phyloP scores from a whole-genome alignment of 306 rosid genomes.

The Cicer arietinum region DNA sequence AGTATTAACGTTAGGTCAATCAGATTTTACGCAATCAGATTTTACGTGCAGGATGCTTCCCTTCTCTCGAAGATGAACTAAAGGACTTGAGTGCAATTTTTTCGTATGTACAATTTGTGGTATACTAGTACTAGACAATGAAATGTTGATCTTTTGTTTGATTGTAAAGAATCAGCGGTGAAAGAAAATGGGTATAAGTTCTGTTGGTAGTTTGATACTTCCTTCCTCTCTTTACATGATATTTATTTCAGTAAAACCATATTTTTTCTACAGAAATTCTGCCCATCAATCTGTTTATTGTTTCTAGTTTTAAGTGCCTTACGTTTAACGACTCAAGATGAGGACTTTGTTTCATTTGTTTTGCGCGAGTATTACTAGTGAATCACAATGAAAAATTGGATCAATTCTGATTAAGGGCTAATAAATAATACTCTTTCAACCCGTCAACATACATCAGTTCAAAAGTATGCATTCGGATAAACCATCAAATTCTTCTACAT shows the following conservation, averaged over 20 bases:
- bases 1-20: constrained; percentile 45
- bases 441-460: too few relatives aligned
- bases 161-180: constrained; percentile 44
- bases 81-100: constrained; percentile 30
- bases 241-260: constrained; percentile 31
- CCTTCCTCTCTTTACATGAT: background rate
- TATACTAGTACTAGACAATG: constrained; percentile 30
- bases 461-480: background rate
- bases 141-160: constrained; percentile 19
- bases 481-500: too few relatives aligned
- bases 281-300: constrained; percentile 18
- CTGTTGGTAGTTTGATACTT: constrained; percentile 12
- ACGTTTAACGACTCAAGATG: background rate
- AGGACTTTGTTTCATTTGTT: background rate
- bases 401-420: background rate
- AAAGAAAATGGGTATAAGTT: constrained; percentile 38
- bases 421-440: too few relatives aligned
- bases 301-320: constrained; percentile 12
- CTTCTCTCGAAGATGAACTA: constrained; percentile 39
- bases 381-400: background rate
- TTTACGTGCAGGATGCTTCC: constrained; percentile 25
- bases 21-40: constrained; percentile 15
- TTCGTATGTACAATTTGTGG: constrained; percentile 37
- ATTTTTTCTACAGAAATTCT: background rate
- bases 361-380: background rate